phyloP scores from a whole-genome alignment of 2,329 filamentous ascomycete genomes.

The Xylaria sp. region DNA sequence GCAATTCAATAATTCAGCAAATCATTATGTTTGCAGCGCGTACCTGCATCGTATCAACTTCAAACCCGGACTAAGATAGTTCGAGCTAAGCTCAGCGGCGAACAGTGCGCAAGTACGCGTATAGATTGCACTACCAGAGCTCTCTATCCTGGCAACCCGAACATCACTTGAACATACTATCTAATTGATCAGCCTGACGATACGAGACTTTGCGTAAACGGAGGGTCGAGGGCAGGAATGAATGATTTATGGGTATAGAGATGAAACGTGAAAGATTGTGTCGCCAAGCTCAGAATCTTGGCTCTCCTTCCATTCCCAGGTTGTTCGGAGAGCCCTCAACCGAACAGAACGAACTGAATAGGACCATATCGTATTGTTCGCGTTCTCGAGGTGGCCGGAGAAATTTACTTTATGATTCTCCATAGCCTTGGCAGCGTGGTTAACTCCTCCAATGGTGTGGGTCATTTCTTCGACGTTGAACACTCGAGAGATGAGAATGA shows the following conservation, averaged over 20 bases:
- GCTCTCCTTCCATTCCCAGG: constrained; percentile 3
- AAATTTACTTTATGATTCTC: constrained; percentile 4
- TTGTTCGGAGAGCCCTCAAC: constrained; percentile 18
- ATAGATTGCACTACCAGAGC: neutral
- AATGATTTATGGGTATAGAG: neutral
- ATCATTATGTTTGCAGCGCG: no score
- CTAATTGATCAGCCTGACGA: constrained; percentile 4
- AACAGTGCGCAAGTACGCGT: neutral
- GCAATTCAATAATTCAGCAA: no score
- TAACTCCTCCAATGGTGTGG: constrained; percentile 27
- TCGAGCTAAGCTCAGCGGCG: neutral
- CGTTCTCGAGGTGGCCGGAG: constrained; percentile 1
- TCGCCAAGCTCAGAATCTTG: constrained; percentile 1
- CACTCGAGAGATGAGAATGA: neutral
- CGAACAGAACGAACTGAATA: constrained; percentile 6
- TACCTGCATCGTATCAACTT: no score
- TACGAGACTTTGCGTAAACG: neutral
- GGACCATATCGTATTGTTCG: neutral
- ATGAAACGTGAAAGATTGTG: neutral
- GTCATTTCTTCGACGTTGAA: neutral
- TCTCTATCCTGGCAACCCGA: neutral
- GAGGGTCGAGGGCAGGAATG: neutral
- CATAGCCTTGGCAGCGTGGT: constrained; percentile 17
- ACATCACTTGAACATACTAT: neutral
- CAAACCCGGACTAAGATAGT: neutral